Evolutionary conservation across 192 early-diverging fungal species (phyloP).

Genomic region (Podila minutissima): DNA sequence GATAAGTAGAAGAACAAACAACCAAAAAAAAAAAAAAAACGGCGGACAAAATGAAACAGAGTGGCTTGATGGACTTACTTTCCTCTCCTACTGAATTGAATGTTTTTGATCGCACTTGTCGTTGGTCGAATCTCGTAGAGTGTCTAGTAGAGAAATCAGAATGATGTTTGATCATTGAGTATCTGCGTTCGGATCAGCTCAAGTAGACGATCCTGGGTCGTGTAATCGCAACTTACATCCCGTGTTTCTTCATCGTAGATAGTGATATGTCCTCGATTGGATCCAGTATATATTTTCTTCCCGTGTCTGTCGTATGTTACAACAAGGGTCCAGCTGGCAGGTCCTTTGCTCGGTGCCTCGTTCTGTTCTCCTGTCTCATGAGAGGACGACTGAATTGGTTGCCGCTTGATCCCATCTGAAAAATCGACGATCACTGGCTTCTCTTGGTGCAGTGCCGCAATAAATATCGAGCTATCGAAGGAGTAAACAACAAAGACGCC

Average conservation of each 20-base stretch:
- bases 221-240: constrained; percentile 50
- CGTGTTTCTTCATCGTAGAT: constrained; percentile 64
- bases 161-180: not conserved
- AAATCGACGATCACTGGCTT: constrained; percentile 59
- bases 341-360: constrained; percentile 18
- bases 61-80: constrained; percentile 54
- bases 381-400: constrained; percentile 13
- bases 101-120: constrained; percentile 63
- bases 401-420: constrained; percentile 37
- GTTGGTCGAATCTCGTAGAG: constrained; percentile 46
- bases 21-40: not conserved
- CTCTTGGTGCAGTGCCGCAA: constrained; percentile 60
- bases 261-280: constrained; percentile 71
- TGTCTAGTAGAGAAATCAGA: constrained; percentile 7
- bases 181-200: not conserved
- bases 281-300: constrained; percentile 69
- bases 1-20: not conserved
- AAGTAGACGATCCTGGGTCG: not conserved
- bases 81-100: constrained; percentile 73
- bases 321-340: constrained; percentile 28
- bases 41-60: not conserved
- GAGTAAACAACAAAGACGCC: constrained; percentile 41
- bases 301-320: constrained; percentile 55
- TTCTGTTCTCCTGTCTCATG: constrained; percentile 18
- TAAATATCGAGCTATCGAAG: constrained; percentile 58